Evolutionary conservation across 768 basidiomycete genomes (phyloP), one percentile per base, ranked within the genome.

Genomic region (Phlebiopsis flavidoalba): DNA sequence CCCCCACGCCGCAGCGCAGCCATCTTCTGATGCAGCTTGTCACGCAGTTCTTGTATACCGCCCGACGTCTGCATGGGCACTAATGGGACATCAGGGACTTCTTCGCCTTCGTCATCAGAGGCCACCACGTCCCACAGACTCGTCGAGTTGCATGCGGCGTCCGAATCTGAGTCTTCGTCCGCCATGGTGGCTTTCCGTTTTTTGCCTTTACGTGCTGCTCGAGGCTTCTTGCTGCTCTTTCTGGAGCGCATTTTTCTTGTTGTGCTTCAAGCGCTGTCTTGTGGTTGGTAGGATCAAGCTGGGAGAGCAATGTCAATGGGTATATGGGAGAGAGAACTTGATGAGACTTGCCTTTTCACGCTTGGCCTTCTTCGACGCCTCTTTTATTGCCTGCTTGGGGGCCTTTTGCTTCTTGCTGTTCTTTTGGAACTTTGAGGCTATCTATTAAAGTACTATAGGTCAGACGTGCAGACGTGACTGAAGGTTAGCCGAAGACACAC

Each of bases 201-300:
- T 71, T 86, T 85, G 55, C 81, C 79, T 66, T 78, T 80, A 60
- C 60, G 60, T n/a, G 49, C 69, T 73, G 37, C 53, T 60, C 60
- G 48, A 57, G 17, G 36, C 35, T 59, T 60, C 54, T 60, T 15
- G 63, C n/a, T n/a, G n/a, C 65, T 63, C 69, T 46, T 37, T 65
- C 67, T 65, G 66, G n/a, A 56, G 64, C 26, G 69, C 71, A 5
- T 76, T 76, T n/a, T 67, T 87, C 88, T 59, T 81, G 80, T 69
- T 91, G 86, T 35, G 93, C 78, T 60, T 97, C 92, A 26, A 92
- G 70, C 49, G 86, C 74, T 11, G 84, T 84, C 68, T 91, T 92
- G 69, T 95, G 81, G 74, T 96, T 95, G 6, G 86, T 88, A 0
- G 96, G 96, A 72, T 98, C 94, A 66, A 97, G 89, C 95, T 98